Evolutionary conservation across 805 yeast genomes (phyloP), one percentile per base, ranked within the genome.

Genomic region (Wickerhamiella nectarea): DNA sequence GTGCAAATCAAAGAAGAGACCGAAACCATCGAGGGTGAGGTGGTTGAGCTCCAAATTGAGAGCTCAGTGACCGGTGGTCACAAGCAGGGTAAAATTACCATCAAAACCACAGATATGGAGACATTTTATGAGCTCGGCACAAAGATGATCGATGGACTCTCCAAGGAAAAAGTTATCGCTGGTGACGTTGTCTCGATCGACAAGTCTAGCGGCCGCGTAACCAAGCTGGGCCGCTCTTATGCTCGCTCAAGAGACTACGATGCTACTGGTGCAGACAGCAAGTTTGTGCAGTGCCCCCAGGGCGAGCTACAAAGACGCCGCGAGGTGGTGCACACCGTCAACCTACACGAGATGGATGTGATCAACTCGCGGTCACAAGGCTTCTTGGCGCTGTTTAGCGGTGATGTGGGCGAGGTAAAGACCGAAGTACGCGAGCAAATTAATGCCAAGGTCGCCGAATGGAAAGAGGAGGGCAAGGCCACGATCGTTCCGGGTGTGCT

Each of bases 391-490:
- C 72, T 91, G 49, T 83, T 91, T 57, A 80, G 94, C 39, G 95
- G 95, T 52, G 91, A 91, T 65, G 93, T 96, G 42, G 99, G 98
- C 53, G 99, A 91, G 67, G 91, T 91, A 54, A 75, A 96, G 51
- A 75, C 91, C 15, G 96, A 91, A 62, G 86, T 91, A 22, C 78
- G 99, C 63, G 93, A 84, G 54, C 97, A 91, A 68, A 93, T 91
- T 60, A 91, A 91, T 66, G 78, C 87, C 36, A 87, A 91, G 66
- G 95, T 91, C 43, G 94, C 93, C 17, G 96, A 91, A 65, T 91
- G 96, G 94, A 85, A 82, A 57, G 97, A 91, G 66, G 97, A 91
- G 69, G 97, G 98, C 48, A 91, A 91, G 63, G 98, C 98, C 40
- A 68, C 89, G 61, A 85, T 91, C 51, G 85, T 85, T 34, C 97